Evolutionary conservation across 495 filamentous ascomycete genomes (phyloP).

Genomic region (Podospora conica): DNA sequence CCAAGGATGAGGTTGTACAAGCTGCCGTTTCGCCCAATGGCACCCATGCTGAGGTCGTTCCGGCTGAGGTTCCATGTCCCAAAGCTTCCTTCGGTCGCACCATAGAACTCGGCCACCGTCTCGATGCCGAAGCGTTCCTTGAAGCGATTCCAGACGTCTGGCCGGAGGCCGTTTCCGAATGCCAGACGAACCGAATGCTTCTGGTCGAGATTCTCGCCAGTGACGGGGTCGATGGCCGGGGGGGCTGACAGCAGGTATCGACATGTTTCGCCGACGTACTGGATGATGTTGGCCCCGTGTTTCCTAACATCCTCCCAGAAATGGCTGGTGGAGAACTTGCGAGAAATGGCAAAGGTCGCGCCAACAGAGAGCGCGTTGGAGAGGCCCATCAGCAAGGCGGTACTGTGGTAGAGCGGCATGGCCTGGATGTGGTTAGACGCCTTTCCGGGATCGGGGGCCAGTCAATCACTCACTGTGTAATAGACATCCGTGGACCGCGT

Average conservation of each 20-base stretch:
- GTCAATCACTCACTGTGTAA: conserved; percentile 57
- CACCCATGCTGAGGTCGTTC: conserved; percentile 71
- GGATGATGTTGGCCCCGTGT: conserved; percentile 71
- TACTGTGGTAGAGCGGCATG: conserved; percentile 94
- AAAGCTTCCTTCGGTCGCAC: conserved; percentile 71
- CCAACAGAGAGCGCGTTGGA: conserved; percentile 52
- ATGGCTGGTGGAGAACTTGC: conserved; percentile 71
- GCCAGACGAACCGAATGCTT: conserved; percentile 73
- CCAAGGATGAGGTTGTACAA: conserved; percentile 53
- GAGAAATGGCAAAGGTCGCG: conserved; percentile 64
- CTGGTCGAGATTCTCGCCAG: conserved; percentile 68
- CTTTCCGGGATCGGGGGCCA: background rate
- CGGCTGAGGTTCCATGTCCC: conserved; percentile 69
- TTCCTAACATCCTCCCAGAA: conserved; percentile 79
- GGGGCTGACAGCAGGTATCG: conserved; percentile 79
- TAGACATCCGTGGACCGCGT: conserved; percentile 59
- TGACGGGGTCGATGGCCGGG: conserved; percentile 54
- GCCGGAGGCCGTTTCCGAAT: conserved; percentile 86
- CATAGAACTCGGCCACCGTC: conserved; percentile 84
- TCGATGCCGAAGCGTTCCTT: conserved; percentile 80
- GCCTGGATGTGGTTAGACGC: conserved; percentile 42
- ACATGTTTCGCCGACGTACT: conserved; percentile 94
- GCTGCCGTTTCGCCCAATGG: conserved; percentile 71
- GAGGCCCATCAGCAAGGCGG: conserved; percentile 69
- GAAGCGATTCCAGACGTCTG: conserved; percentile 86